These are phyloP conservation scores for Fusarium brachygibbosum DNA, from an alignment of 2,329 filamentous ascomycete species.

Conservation along the genomic window DNA sequence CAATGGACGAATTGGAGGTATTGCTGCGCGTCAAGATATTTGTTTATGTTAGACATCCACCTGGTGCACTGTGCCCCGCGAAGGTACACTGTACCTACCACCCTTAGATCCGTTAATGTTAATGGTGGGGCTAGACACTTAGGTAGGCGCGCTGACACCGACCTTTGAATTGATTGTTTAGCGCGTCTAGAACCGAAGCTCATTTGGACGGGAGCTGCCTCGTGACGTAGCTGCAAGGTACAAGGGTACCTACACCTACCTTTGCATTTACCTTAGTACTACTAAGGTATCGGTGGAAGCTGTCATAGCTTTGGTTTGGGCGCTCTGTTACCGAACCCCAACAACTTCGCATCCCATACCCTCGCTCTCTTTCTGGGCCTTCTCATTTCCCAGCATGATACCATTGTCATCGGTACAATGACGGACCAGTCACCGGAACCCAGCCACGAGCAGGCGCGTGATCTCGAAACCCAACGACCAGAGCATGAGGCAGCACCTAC, in stretches of 20 bases:
- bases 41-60: slow-evolving; percentile 28
- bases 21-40: slow-evolving; percentile 40
- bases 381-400: slow-evolving; percentile 50
- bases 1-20: slow-evolving; percentile 12
- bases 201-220: slow-evolving; percentile 36
- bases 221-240: slow-evolving; percentile 53
- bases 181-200: slow-evolving; percentile 36
- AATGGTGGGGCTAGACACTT: slow-evolving; percentile 39
- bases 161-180: slow-evolving; percentile 22
- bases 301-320: slow-evolving; percentile 43
- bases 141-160: slow-evolving; percentile 35
- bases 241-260: slow-evolving; percentile 36
- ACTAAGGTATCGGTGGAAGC: slow-evolving; percentile 31
- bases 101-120: no score
- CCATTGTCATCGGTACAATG: slow-evolving; percentile 54
- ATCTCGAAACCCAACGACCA: slow-evolving; percentile 35
- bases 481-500: slow-evolving; percentile 38
- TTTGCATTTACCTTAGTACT: slow-evolving; percentile 14
- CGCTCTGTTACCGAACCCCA: slow-evolving; percentile 19
- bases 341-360: slow-evolving; percentile 26
- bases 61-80: slow-evolving; percentile 30
- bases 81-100: slow-evolving; percentile 29
- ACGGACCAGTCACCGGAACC: slow-evolving; percentile 57
- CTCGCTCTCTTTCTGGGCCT: slow-evolving; percentile 29
- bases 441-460: slow-evolving; percentile 48